These are phyloP conservation scores for Pugionium dolabratum DNA, from an alignment of 345 rosid genomes.

Conservation along the genomic window DNA sequence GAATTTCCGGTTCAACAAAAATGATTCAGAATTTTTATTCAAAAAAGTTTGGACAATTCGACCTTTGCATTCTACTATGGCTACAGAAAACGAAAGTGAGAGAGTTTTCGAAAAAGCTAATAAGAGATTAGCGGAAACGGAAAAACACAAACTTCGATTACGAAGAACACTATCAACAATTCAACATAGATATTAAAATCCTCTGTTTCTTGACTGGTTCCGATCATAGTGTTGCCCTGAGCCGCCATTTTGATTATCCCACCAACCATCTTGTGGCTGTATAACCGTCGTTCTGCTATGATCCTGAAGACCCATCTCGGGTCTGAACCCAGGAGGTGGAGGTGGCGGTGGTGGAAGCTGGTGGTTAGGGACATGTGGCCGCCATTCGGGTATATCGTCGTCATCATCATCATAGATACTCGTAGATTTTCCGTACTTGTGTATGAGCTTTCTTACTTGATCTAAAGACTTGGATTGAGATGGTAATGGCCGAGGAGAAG, in stretches of 20 bases:
- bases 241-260: constrained; percentile 31
- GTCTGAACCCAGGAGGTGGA: constrained; percentile 31
- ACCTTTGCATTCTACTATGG: constrained; percentile 32
- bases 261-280: constrained; percentile 32
- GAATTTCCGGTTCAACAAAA: too few species aligned
- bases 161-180: constrained; percentile 17
- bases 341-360: constrained; percentile 37
- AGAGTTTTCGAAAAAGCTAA: constrained; percentile 10
- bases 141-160: constrained; percentile 23
- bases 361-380: constrained; percentile 48
- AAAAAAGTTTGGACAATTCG: constrained; percentile 22
- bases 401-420: constrained; percentile 49
- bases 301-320: constrained; percentile 27
- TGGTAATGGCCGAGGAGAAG: constrained; percentile 27
- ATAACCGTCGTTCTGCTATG: constrained; percentile 22
- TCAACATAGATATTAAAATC: constrained; percentile 25
- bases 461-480: constrained; percentile 36
- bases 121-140: constrained; percentile 10
- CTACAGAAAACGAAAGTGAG: constrained; percentile 5
- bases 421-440: constrained; percentile 74
- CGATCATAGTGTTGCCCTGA: constrained; percentile 36
- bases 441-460: constrained; percentile 84
- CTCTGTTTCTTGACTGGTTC: constrained; percentile 38
- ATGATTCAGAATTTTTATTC: too few species aligned
- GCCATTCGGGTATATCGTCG: constrained; percentile 98